Percentiles rank a stretch among this genome's conserved stretches.
Conservation (phyloP, 257 asterid genomes). For the Asclepias syriaca region DNA sequence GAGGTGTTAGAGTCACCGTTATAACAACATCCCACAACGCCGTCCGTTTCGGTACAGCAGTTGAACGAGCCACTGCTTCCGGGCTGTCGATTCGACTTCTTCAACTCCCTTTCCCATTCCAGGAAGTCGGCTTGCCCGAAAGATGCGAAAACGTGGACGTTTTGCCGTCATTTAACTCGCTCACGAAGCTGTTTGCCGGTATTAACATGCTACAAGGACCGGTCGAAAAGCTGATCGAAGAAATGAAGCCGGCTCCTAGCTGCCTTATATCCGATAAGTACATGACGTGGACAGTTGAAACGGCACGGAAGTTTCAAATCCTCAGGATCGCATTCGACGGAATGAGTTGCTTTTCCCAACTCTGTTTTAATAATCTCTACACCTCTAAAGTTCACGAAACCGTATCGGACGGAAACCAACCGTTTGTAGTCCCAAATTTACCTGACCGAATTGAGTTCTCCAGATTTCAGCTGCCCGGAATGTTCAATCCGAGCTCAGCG, state of each 20-base stretch:
- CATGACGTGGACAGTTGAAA: constrained; percentile 34
- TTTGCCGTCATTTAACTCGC: constrained; percentile 30
- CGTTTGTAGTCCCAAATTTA: constrained; percentile 41
- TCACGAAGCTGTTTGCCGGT: constrained; percentile 26
- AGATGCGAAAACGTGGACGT: constrained; percentile 46
- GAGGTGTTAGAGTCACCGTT: constrained; percentile 34
- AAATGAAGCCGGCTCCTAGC: constrained; percentile 30
- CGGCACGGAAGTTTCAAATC: constrained; percentile 25
- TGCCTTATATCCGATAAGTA: constrained; percentile 47
- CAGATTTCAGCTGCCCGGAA: constrained; percentile 40
- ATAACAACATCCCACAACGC: constrained; percentile 44
- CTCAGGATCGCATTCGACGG: constrained; percentile 54
- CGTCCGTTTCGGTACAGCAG: constrained; percentile 21
- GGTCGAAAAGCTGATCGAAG: constrained; percentile 23
- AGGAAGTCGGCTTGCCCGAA: constrained; percentile 40
- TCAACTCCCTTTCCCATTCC: constrained; percentile 34
- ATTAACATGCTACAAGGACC: constrained; percentile 30
- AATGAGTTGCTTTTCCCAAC: constrained; percentile 40
- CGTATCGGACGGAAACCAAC: constrained; percentile 25
- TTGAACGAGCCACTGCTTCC: constrained; percentile 27
- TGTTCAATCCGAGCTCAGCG: neutral
- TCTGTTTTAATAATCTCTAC: constrained; percentile 23
- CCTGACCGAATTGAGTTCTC: constrained; percentile 44
- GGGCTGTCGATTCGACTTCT: constrained; percentile 32
- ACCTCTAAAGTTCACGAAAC: constrained; percentile 19